Evolutionary conservation across 1,139 yeast genomes (phyloP).

Genomic region (Arxiozyma slooffiae): DNA sequence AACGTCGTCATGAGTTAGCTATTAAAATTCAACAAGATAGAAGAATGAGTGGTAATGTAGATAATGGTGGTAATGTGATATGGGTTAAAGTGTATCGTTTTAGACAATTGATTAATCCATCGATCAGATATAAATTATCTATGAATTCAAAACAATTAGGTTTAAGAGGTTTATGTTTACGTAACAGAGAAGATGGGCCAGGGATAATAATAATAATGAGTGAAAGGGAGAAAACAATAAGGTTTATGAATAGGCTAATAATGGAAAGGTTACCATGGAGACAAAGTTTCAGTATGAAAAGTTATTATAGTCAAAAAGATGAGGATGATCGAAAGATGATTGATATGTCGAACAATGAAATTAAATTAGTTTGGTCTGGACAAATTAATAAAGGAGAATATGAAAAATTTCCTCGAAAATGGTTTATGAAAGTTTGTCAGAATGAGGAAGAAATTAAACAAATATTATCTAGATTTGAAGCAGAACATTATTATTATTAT

Average conservation of each 20-base stretch:
- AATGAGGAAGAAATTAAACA: slow-evolving; percentile 14
- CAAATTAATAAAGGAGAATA: slow-evolving; percentile 31
- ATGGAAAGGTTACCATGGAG: slow-evolving; percentile 63
- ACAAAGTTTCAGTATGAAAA: slow-evolving; percentile 33
- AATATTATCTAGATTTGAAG: slow-evolving; percentile 17
- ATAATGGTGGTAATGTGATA: neutral
- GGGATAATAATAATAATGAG: slow-evolving; percentile 65
- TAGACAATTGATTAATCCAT: slow-evolving; percentile 46
- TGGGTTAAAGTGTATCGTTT: slow-evolving; percentile 46
- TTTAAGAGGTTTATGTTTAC: slow-evolving; percentile 49
- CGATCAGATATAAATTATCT: slow-evolving; percentile 64
- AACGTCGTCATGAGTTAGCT: slow-evolving; percentile 37
- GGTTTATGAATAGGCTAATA: slow-evolving; percentile 50
- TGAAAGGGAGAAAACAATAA: slow-evolving; percentile 34
- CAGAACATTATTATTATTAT: slow-evolving; percentile 12
- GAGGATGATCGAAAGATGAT: slow-evolving; percentile 17
- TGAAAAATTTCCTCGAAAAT: slow-evolving; percentile 16
- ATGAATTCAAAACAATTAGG: slow-evolving; percentile 67
- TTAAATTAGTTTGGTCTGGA: slow-evolving; percentile 69
- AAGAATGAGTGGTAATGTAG: slow-evolving; percentile 33
- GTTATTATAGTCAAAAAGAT: neutral
- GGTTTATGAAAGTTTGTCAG: slow-evolving; percentile 28
- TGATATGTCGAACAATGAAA: slow-evolving; percentile 41
- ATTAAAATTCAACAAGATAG: slow-evolving; percentile 6
- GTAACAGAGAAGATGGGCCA: slow-evolving; percentile 36